Evolutionary conservation across 1,284 basidiomycete genomes (phyloP).

Genomic region (Heterobasidion irregulare): DNA sequence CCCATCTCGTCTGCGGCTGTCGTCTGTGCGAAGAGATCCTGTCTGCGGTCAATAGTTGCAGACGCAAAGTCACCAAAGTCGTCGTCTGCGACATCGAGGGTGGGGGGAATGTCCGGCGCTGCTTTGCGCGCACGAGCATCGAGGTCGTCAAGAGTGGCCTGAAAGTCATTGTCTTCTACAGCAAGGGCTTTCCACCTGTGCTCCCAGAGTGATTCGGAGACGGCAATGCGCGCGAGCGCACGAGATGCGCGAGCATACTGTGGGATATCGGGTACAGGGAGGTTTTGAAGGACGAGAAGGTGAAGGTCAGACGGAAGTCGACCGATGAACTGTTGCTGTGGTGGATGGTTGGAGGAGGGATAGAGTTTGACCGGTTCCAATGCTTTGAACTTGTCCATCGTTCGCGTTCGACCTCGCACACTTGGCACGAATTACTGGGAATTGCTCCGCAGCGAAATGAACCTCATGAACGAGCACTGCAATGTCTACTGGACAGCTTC

Average conservation of each 20-base stretch:
- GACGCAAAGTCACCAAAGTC: constrained; percentile 88
- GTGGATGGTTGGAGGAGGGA: constrained; percentile 19
- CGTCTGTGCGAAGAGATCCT: constrained; percentile 23
- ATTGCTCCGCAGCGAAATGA: too few species aligned
- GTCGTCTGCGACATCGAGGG: constrained; percentile 55
- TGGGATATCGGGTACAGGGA: constrained; percentile 75
- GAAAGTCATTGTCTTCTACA: constrained; percentile 36
- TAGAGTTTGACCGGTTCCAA: constrained; percentile 73
- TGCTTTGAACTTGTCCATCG: constrained; percentile 73
- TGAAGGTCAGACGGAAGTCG: constrained; percentile 74
- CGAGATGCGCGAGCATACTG: constrained; percentile 63
- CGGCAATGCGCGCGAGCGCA: constrained; percentile 54
- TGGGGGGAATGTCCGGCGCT: constrained; percentile 40
- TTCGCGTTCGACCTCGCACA: neutral
- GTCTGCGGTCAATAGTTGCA: constrained; percentile 23
- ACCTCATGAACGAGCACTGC: neutral
- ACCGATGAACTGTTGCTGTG: constrained; percentile 44
- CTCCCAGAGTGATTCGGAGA: constrained; percentile 74
- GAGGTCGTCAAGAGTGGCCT: constrained; percentile 50
- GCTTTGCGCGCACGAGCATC: constrained; percentile 37
- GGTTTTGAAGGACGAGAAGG: constrained; percentile 58
- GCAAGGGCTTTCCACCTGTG: constrained; percentile 56
- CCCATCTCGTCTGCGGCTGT: constrained; percentile 33
- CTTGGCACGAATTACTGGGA: neutral
- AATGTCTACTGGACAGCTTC: too few species aligned